These are phyloP conservation scores for Fusarium sp. DNA, from an alignment of 2,329 filamentous ascomycete species.

Conservation along the genomic window DNA sequence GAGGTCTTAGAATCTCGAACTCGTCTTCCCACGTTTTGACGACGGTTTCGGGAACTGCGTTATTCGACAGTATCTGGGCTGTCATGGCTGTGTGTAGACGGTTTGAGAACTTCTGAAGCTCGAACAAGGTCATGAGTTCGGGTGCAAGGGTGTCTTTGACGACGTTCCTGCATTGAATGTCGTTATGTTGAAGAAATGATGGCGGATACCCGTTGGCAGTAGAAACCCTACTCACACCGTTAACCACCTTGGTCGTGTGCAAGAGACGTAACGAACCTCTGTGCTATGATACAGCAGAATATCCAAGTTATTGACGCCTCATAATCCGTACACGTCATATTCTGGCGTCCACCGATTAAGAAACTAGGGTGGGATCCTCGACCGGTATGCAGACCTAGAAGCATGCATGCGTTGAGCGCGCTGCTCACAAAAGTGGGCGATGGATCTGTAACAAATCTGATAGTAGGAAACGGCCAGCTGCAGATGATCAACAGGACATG, in stretches of 20 bases:
- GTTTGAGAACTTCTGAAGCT: constrained; percentile 64
- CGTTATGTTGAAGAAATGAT: constrained; percentile 63
- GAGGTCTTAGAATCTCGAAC: constrained; percentile 60
- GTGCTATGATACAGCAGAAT: constrained; percentile 63
- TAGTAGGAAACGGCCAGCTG: constrained; percentile 63
- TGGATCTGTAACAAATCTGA: constrained; percentile 64
- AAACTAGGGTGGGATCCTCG: constrained; percentile 63
- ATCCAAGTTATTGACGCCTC: constrained; percentile 66
- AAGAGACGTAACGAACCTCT: constrained; percentile 52
- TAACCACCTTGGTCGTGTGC: background rate
- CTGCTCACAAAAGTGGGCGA: constrained; percentile 60
- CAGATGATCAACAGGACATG: constrained; percentile 65
- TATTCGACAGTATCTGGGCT: constrained; percentile 59
- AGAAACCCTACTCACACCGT: constrained; percentile 41
- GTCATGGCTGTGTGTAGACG: constrained; percentile 61
- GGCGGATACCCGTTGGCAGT: constrained; percentile 61
- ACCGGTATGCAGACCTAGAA: constrained; percentile 65
- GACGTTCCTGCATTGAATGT: constrained; percentile 56
- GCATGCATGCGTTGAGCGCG: constrained; percentile 60
- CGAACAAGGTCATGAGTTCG: constrained; percentile 57
- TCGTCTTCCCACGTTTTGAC: constrained; percentile 65
- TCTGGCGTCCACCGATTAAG: constrained; percentile 57
- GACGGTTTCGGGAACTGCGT: constrained; percentile 59
- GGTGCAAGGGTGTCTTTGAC: constrained; percentile 56
- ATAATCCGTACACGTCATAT: constrained; percentile 60